Conservation (phyloP, 2,329 filamentous ascomycete genomes). For the Venturia carpophila region DNA sequence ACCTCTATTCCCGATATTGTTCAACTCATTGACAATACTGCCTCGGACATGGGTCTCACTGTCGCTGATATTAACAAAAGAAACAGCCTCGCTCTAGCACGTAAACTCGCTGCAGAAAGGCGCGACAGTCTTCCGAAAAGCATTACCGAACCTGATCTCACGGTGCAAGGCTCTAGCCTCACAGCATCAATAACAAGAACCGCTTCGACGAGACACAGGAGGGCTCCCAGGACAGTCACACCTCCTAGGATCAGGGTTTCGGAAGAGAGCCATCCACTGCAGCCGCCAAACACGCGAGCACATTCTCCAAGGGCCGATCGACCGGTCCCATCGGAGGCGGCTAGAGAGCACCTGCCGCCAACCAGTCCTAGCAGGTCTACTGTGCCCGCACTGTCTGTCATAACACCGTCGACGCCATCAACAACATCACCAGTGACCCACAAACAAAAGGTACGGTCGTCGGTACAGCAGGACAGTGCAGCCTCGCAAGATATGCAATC, state of each 20-base stretch:
- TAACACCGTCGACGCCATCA: neutral
- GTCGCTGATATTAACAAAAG: neutral
- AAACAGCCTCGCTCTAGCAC: neutral
- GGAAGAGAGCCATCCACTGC: neutral
- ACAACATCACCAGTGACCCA: neutral
- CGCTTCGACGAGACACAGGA: neutral
- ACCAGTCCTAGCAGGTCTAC: neutral
- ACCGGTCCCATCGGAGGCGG: neutral
- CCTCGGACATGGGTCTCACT: neutral
- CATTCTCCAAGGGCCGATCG: neutral
- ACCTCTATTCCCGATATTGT: neutral
- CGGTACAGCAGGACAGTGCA: neutral
- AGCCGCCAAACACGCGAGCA: neutral
- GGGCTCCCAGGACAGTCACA: neutral
- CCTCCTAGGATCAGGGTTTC: conserved; percentile 7
- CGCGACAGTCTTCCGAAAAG: conserved; percentile 3
- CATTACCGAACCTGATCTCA: neutral
- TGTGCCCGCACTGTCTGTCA: neutral
- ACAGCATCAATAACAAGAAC: neutral
- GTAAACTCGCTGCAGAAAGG: neutral
- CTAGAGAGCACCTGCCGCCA: neutral
- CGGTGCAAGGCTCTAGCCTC: neutral
- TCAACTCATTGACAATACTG: neutral
- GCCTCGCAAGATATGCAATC: neutral
- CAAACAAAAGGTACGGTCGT: too few relatives aligned